Conservation (phyloP, 2,329 filamentous ascomycete genomes). For the Epicoccum sorghinum region DNA sequence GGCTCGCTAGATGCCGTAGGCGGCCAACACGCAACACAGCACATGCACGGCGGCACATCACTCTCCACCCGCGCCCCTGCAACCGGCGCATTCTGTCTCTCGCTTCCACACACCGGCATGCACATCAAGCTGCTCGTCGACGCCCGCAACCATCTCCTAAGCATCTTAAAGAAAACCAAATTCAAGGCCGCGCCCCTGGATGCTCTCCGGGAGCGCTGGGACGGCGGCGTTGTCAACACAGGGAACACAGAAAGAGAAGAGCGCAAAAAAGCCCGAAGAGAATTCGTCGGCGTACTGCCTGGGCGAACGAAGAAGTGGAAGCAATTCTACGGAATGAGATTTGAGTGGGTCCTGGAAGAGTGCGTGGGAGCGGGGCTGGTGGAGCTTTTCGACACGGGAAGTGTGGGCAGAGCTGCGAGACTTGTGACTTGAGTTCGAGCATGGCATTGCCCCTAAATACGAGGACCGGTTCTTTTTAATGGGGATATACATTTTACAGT, state of each 20-base stretch:
- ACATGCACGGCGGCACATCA: conserved; percentile 67
- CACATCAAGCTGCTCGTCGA: conserved; percentile 70
- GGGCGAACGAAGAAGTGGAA: conserved; percentile 73
- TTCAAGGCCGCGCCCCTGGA: conserved; percentile 68
- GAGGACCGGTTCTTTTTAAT: background rate
- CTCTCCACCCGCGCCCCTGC: conserved; percentile 24
- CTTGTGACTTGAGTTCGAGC: background rate
- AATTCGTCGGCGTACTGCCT: conserved; percentile 63
- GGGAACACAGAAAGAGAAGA: conserved; percentile 53
- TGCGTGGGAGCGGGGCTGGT: conserved; percentile 72
- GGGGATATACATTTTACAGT: background rate
- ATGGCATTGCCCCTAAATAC: no score
- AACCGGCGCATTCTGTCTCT: conserved; percentile 56
- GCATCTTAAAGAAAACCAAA: conserved; percentile 63
- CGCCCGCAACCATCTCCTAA: conserved; percentile 66
- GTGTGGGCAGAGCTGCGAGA: conserved; percentile 70
- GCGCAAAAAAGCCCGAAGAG: conserved; percentile 60
- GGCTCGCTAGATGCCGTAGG: conserved; percentile 73
- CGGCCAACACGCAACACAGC: conserved; percentile 68
- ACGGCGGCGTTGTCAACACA: conserved; percentile 64
- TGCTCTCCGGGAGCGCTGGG: conserved; percentile 71
- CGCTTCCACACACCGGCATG: conserved; percentile 69
- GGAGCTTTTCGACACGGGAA: conserved; percentile 76
- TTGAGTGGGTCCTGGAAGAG: conserved; percentile 74
- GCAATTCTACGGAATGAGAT: conserved; percentile 70